Evolutionary conservation across 163 green algal species (phyloP), one percentile per base, ranked within the genome.

Genomic region (Chlamydomonas reinhardtii): DNA sequence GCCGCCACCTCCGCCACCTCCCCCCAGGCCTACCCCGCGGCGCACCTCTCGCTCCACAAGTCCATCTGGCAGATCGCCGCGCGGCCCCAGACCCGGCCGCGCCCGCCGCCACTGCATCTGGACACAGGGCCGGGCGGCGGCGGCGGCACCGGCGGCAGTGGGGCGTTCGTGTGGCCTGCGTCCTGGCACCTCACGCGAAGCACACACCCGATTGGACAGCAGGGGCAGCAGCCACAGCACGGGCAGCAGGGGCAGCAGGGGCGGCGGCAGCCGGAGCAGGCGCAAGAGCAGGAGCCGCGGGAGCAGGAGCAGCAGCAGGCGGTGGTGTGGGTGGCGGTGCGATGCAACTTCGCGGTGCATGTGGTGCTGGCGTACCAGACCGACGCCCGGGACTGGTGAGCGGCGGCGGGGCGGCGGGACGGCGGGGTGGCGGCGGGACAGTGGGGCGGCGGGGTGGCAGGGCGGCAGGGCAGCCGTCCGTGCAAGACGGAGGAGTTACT

Each of bases 1-100:
- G 11, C 20, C 22, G 19, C 43, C 20, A 37, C 0, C 34, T 20
- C 71, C 34, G 1, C n/a, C 8, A 2, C 74, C 15, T 32, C 12
- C 76, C 22, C 22, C 0, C 70, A 86, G 70, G 80, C 70, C 80
- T 79, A 73, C 70, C 54, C 70, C 8, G 80, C 80, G 0, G 80
- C 80, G 2, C 69, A 86, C 25, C 80, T 86, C 1, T 86, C 80
- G 25, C 66, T 86, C 34, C 73, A 79, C 56, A 86, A 86, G 70
- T 4, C 80, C 32, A 86, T 86, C 27, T 86, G 80, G 80, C 66
- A 86, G 72, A 73, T 86, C 17, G 70, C 32, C 29, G 35, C 59
- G 22, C 70, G 70, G 6, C 5, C 48, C 16, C 35, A 73, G 56
- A 35, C 73, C 54, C 70, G 56, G 6, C 39, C n/a, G n/a, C 48